Percentiles rank a stretch among this genome's conserved stretches.
phyloP scores from a whole-genome alignment of 179 eudicot species.

The Beta lomatogona region DNA sequence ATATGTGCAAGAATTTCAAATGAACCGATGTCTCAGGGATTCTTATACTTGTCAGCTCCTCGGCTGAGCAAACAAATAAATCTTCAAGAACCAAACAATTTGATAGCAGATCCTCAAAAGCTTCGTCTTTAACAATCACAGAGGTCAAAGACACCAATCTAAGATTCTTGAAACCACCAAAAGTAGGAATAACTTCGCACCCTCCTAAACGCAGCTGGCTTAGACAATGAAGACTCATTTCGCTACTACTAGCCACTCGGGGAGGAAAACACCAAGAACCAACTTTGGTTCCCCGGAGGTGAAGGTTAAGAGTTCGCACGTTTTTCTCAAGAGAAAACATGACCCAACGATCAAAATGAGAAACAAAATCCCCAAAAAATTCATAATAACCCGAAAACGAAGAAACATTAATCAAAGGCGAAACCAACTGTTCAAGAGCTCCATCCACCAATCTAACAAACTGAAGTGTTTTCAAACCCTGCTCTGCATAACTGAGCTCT shows the following conservation, averaged over 20 bases:
- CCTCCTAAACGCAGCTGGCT: conserved; percentile 18
- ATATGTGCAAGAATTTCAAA: conserved; percentile 20
- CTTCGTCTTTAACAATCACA: not conserved
- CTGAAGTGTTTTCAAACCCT: conserved; percentile 6
- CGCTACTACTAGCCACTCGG: not conserved
- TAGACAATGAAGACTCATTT: not conserved
- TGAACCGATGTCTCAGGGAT: conserved; percentile 5
- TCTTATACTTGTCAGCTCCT: not conserved
- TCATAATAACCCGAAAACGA: conserved; percentile 13
- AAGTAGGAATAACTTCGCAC: conserved; percentile 13
- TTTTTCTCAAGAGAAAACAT: conserved; percentile 17
- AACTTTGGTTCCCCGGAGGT: not conserved
- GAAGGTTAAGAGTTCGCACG: conserved; percentile 14
- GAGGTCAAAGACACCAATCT: not conserved
- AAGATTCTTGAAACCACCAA: conserved; percentile 27
- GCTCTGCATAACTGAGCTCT: conserved; percentile 1
- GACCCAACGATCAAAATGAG: conserved; percentile 15
- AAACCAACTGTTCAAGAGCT: not conserved
- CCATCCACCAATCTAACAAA: conserved; percentile 15
- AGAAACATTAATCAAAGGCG: not conserved
- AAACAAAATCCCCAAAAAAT: conserved; percentile 1
- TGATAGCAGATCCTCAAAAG: conserved; percentile 21
- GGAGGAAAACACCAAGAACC: conserved; percentile 25
- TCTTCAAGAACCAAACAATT: conserved; percentile 22
- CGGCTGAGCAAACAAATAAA: conserved; percentile 19